Conservation (phyloP, 108 stramenopile species). For the Cyclotella atomus region DNA sequence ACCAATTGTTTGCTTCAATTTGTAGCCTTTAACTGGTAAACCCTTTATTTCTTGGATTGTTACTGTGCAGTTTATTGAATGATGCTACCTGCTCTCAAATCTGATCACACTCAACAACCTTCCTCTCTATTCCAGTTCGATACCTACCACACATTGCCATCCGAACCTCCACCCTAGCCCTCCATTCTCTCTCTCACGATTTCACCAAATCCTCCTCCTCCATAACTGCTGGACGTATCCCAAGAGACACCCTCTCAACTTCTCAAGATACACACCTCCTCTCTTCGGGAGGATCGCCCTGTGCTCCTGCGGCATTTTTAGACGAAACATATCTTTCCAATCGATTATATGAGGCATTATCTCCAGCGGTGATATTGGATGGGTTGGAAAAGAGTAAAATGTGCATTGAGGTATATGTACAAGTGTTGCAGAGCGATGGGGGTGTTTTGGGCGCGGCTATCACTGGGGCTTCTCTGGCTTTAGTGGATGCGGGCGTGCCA, state of each 20-base stretch:
- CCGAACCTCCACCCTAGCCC: slow-evolving; percentile 40
- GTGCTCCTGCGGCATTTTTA: slow-evolving; percentile 36
- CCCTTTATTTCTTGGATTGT: neutral
- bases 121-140: slow-evolving; percentile 29
- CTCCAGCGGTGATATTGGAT: slow-evolving; percentile 52
- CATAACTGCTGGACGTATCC: slow-evolving; percentile 27
- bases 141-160: slow-evolving; percentile 71
- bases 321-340: slow-evolving; percentile 65
- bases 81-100: no score
- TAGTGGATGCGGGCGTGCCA: slow-evolving; percentile 75
- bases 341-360: slow-evolving; percentile 58
- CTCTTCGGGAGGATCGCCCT: slow-evolving; percentile 36
- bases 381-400: slow-evolving; percentile 51
- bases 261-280: slow-evolving; percentile 36
- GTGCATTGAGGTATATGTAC: slow-evolving; percentile 61
- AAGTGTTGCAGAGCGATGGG: slow-evolving; percentile 85
- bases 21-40: no score
- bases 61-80: neutral
- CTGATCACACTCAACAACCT: neutral
- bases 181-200: slow-evolving; percentile 34
- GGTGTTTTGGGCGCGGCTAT: slow-evolving; percentile 71
- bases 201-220: slow-evolving; percentile 23
- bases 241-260: slow-evolving; percentile 37
- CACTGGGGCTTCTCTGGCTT: slow-evolving; percentile 68
- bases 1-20: no score